Conservation (phyloP, 305 asterid species). For the Solanum hybrid region DNA sequence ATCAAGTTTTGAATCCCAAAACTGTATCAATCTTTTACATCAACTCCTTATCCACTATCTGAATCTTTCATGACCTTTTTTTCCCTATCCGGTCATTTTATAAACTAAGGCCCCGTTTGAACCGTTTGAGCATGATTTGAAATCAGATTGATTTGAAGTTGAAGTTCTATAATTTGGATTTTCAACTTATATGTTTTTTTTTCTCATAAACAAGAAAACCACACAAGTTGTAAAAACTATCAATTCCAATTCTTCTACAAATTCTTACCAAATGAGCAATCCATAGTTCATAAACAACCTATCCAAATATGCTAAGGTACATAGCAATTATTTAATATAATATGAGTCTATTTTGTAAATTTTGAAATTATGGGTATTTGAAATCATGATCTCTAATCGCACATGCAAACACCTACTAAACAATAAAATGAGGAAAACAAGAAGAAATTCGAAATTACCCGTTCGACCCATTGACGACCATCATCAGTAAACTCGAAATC, state of each 20-base stretch:
- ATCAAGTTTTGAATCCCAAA: background rate
- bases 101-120: background rate
- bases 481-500: slow-evolving; percentile 72
- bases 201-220: background rate
- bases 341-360: background rate
- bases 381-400: background rate
- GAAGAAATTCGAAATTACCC: slow-evolving; percentile 25
- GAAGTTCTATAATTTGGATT: background rate
- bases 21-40: background rate
- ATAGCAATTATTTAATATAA: background rate
- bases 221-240: background rate
- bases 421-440: background rate
- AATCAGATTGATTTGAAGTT: background rate
- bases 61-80: background rate
- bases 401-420: background rate
- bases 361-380: no score
- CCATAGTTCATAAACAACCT: background rate
- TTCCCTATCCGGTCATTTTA: background rate
- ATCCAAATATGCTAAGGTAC: background rate
- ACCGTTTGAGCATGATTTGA: background rate
- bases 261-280: background rate
- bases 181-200: background rate
- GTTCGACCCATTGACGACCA: slow-evolving; percentile 71
- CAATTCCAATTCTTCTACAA: background rate
- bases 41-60: background rate